Evolutionary conservation across 2,329 filamentous ascomycete genomes (phyloP).

Genomic region (Alternaria atra): DNA sequence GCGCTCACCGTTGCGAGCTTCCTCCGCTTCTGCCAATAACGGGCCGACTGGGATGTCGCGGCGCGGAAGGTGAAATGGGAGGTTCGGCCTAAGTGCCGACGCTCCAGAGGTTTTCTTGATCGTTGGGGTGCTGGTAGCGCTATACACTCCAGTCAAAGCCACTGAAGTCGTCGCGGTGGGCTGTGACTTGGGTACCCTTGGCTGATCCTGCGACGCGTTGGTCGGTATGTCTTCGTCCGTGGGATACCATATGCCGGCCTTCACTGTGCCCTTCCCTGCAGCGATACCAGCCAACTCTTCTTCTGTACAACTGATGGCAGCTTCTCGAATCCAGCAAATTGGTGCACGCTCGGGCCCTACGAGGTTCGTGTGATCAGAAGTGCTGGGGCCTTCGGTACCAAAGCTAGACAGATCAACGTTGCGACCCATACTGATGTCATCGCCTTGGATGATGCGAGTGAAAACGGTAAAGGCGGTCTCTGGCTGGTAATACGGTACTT

Average conservation of each 20-base stretch:
- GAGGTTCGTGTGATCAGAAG: constrained; percentile 66
- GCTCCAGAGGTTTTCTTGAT: constrained; percentile 5
- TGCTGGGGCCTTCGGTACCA: constrained; percentile 65
- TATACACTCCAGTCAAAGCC: constrained; percentile 16
- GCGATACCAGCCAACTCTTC: constrained; percentile 61
- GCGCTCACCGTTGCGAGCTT: not conserved
- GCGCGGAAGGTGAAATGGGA: not conserved
- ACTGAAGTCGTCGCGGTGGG: not conserved
- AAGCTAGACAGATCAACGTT: constrained; percentile 62
- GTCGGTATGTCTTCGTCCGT: constrained; percentile 13
- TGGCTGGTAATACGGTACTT: constrained; percentile 54
- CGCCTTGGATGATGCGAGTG: constrained; percentile 59
- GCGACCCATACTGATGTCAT: constrained; percentile 60
- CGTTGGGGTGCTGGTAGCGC: constrained; percentile 4
- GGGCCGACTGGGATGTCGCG: not conserved
- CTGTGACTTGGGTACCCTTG: not conserved
- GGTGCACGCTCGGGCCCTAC: constrained; percentile 59
- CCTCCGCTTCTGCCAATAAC: not conserved
- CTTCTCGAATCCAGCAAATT: constrained; percentile 69
- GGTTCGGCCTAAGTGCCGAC: not conserved
- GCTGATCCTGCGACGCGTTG: not conserved
- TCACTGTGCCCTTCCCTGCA: constrained; percentile 54
- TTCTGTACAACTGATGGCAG: constrained; percentile 60
- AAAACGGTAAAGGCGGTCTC: constrained; percentile 63
- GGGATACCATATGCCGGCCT: constrained; percentile 31